phyloP scores from a whole-genome alignment of 2,329 filamentous ascomycete species.

The Verticillium klebahnii region DNA sequence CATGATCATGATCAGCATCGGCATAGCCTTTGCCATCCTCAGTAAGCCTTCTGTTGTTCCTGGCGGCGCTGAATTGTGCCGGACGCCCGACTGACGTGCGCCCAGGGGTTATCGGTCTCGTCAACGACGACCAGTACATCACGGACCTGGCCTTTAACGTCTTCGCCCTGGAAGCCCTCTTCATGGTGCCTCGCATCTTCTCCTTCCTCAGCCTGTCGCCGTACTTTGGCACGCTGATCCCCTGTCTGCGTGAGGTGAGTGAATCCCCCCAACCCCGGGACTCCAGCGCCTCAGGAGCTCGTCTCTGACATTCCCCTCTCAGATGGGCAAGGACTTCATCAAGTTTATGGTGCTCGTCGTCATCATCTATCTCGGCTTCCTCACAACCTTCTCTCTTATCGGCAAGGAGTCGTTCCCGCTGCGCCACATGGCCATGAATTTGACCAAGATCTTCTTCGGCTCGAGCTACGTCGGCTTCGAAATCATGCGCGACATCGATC shows the following conservation, averaged over 20 bases:
- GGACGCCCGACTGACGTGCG: slow-evolving; percentile 7
- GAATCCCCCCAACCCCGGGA: neutral
- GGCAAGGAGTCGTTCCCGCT: slow-evolving; percentile 66
- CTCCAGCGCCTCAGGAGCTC: neutral
- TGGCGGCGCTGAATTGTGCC: neutral
- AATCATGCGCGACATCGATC: slow-evolving; percentile 56
- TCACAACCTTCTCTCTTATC: slow-evolving; percentile 79
- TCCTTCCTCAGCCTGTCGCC: slow-evolving; percentile 82
- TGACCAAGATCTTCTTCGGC: slow-evolving; percentile 79
- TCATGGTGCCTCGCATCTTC: slow-evolving; percentile 85
- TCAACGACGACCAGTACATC: slow-evolving; percentile 53
- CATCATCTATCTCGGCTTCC: slow-evolving; percentile 80
- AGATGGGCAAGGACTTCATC: slow-evolving; percentile 86
- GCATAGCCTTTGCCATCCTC: slow-evolving; percentile 64
- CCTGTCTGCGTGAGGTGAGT: slow-evolving; percentile 68
- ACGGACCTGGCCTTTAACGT: slow-evolving; percentile 83
- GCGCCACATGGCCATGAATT: slow-evolving; percentile 66
- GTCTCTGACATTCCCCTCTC: neutral
- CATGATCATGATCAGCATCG: slow-evolving; percentile 69
- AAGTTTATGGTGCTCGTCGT: slow-evolving; percentile 78
- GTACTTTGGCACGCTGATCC: slow-evolving; percentile 87
- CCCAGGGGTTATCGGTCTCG: slow-evolving; percentile 62
- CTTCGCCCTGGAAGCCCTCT: slow-evolving; percentile 81
- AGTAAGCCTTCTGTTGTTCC: slow-evolving; percentile 47
- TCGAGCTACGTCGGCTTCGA: slow-evolving; percentile 72